phyloP scores from a whole-genome alignment of 1,284 basidiomycete genomes.

The Trametes polyzona region DNA sequence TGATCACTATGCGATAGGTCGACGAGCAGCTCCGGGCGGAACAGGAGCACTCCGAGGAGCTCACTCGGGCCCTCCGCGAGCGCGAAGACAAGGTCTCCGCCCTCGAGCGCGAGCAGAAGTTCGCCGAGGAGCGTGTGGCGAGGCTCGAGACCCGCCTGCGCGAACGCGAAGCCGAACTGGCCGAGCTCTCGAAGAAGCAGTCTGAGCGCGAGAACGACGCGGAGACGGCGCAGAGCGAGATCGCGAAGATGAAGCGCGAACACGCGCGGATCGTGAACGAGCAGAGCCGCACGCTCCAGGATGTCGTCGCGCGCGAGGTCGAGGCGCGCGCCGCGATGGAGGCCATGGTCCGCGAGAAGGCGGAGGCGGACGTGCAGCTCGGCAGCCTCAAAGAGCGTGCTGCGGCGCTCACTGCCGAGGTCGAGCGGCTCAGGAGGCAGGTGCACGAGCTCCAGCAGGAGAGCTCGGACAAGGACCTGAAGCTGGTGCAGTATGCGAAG shows the following conservation, averaged over 20 bases:
- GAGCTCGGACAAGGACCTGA: constrained; percentile 83
- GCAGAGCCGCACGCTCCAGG: constrained; percentile 53
- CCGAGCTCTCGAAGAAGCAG: constrained; percentile 43
- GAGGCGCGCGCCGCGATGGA: constrained; percentile 52
- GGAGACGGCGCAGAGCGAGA: constrained; percentile 58
- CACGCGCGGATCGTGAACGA: constrained; percentile 54
- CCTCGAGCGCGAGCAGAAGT: constrained; percentile 61
- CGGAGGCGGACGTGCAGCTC: constrained; percentile 54
- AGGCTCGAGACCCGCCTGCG: constrained; percentile 62
- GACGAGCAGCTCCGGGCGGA: constrained; percentile 52
- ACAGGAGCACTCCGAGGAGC: constrained; percentile 49
- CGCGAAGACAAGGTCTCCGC: constrained; percentile 56
- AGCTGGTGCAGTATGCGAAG: constrained; percentile 74
- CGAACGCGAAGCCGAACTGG: constrained; percentile 54
- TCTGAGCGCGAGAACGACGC: constrained; percentile 46
- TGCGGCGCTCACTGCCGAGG: constrained; percentile 58
- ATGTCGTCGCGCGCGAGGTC: constrained; percentile 50
- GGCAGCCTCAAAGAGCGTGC: constrained; percentile 52
- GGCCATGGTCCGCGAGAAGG: constrained; percentile 52
- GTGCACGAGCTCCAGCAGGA: constrained; percentile 76
- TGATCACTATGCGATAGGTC: constrained; percentile 42
- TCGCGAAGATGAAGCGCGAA: constrained; percentile 57
- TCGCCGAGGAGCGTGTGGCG: constrained; percentile 50
- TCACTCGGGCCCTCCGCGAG: constrained; percentile 56
- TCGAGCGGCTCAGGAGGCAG: constrained; percentile 64